A percentile compares a stretch with the other conserved stretches of the same genome.
Conservation (phyloP, 208 protist species). For the Crithidia fasciculata region DNA sequence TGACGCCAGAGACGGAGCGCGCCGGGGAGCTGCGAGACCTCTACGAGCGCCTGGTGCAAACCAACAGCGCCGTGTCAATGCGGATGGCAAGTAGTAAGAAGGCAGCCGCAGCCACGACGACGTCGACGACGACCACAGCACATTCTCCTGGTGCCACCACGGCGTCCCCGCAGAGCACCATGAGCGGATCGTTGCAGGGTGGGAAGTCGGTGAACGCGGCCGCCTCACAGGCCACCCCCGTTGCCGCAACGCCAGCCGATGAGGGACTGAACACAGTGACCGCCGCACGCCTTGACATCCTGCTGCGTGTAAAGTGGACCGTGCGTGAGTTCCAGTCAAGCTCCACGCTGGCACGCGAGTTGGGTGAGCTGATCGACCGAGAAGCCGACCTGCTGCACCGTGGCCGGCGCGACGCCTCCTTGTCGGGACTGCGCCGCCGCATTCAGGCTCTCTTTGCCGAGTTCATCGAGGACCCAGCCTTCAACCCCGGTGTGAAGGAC, state of each 20-base stretch:
- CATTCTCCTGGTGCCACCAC: background rate
- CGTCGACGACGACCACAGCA: background rate
- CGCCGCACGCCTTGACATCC: slow-evolving; percentile 92
- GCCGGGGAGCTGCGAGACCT: slow-evolving; percentile 94
- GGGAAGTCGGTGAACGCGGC: background rate
- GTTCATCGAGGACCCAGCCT: slow-evolving; percentile 95
- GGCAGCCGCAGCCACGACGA: background rate
- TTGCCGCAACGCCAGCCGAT: background rate
- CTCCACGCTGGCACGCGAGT: slow-evolving; percentile 78
- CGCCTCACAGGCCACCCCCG: background rate
- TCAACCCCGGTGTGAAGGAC: slow-evolving; percentile 93
- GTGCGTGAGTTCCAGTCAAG: slow-evolving; percentile 94
- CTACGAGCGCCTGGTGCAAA: slow-evolving; percentile 81
- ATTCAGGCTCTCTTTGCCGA: slow-evolving; percentile 93
- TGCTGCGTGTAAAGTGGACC: slow-evolving; percentile 97
- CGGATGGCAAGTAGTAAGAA: background rate
- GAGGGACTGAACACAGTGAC: slow-evolving; percentile 21
- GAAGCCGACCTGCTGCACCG: slow-evolving; percentile 96
- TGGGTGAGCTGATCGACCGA: slow-evolving; percentile 96
- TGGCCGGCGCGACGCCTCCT: slow-evolving; percentile 73
- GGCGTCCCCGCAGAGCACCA: background rate
- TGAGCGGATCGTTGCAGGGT: background rate
- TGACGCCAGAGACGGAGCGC: slow-evolving; percentile 91
- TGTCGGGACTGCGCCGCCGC: slow-evolving; percentile 84
- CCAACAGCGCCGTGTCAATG: background rate